A percentile compares a stretch with the other conserved stretches of the same genome.
Conservation (phyloP, 2,329 filamentous ascomycete genomes). For the Alternaria atra region DNA sequence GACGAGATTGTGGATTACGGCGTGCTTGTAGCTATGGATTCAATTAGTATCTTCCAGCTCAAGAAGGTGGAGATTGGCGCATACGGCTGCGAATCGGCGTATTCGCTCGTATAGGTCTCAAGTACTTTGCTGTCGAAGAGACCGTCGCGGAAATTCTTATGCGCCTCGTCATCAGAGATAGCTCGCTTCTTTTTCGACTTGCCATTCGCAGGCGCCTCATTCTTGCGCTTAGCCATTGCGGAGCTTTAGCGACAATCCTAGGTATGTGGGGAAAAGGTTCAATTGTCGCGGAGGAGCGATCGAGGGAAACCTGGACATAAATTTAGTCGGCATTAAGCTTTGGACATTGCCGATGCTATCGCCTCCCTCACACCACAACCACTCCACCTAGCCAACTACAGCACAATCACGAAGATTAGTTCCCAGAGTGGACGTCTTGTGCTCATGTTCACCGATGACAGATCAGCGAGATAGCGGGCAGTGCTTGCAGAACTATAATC, state of each 20-base stretch:
- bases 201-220: slow-evolving; percentile 49
- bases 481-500: slow-evolving; percentile 1
- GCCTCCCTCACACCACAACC: slow-evolving; percentile 25
- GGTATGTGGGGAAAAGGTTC: slow-evolving; percentile 26
- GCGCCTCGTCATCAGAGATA: slow-evolving; percentile 52
- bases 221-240: slow-evolving; percentile 54
- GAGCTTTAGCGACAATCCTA: slow-evolving; percentile 18
- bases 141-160: slow-evolving; percentile 50
- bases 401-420: slow-evolving; percentile 10
- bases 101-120: slow-evolving; percentile 46
- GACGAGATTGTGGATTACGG: slow-evolving; percentile 84
- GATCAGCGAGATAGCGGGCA: neutral
- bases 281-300: slow-evolving; percentile 11
- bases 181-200: slow-evolving; percentile 57
- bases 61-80: slow-evolving; percentile 13
- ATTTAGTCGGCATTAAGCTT: slow-evolving; percentile 24
- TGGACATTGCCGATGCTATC: slow-evolving; percentile 18
- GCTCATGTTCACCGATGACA: slow-evolving; percentile 16
- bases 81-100: slow-evolving; percentile 53
- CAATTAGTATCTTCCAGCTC: slow-evolving; percentile 12
- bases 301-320: slow-evolving; percentile 19
- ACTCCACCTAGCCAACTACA: slow-evolving; percentile 17
- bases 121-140: slow-evolving; percentile 51
- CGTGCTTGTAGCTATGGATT: slow-evolving; percentile 78
- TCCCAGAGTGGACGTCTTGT: slow-evolving; percentile 3